Conservation (phyloP, 2,329 filamentous ascomycete genomes). For the Penicillium sp. region DNA sequence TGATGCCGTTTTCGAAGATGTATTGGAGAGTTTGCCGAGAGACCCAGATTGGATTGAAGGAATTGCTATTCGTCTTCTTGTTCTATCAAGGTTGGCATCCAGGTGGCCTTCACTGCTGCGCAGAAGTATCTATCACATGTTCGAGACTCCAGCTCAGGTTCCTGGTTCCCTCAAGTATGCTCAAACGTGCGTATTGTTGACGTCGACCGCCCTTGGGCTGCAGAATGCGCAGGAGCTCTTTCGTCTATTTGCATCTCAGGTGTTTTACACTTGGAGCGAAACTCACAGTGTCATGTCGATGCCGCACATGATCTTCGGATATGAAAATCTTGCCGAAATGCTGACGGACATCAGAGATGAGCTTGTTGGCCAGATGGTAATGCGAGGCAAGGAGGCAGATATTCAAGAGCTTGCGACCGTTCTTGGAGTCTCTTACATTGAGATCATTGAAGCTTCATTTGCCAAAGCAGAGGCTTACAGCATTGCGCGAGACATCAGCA, state of each 20-base stretch:
- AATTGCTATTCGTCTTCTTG: constrained; percentile 73
- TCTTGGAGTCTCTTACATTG: constrained; percentile 49
- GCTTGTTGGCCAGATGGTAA: constrained; percentile 70
- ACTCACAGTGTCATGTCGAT: constrained; percentile 61
- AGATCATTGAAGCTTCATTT: constrained; percentile 64
- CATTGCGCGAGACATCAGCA: constrained; percentile 65
- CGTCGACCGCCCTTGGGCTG: constrained; percentile 62
- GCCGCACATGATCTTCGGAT: constrained; percentile 81
- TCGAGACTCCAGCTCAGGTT: constrained; percentile 77
- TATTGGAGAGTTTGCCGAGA: constrained; percentile 70
- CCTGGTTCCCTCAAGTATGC: constrained; percentile 62
- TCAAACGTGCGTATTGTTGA: constrained; percentile 59
- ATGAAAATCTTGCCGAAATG: constrained; percentile 61
- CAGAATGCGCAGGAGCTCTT: constrained; percentile 67
- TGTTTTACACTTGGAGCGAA: constrained; percentile 86
- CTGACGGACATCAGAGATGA: constrained; percentile 68
- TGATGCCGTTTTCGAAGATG: constrained; percentile 75
- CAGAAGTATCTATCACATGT: constrained; percentile 85
- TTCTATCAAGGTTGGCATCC: constrained; percentile 70
- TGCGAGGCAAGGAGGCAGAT: constrained; percentile 66
- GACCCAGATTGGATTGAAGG: constrained; percentile 69
- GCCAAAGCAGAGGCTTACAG: constrained; percentile 76
- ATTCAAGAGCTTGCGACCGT: constrained; percentile 54
- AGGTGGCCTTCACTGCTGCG: constrained; percentile 80
- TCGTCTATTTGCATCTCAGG: constrained; percentile 74